phyloP scores from a whole-genome alignment of 768 basidiomycete species.

The Boletus pseudo-olivaceus region DNA sequence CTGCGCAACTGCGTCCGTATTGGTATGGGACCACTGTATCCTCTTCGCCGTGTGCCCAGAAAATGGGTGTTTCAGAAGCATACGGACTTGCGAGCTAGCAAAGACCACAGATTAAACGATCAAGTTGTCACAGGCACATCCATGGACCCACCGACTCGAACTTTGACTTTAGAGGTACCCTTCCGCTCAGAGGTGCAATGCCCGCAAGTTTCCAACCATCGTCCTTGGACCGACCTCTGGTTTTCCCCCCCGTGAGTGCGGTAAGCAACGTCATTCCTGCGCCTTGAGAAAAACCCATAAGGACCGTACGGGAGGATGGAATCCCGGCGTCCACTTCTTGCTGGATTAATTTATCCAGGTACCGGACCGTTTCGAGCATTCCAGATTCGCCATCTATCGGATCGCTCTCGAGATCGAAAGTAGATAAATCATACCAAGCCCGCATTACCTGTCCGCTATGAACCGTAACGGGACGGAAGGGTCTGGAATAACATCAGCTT shows the following conservation, averaged over 20 bases:
- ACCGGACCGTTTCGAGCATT: neutral
- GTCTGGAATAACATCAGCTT: neutral
- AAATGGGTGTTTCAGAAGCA: neutral
- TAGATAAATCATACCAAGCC: neutral
- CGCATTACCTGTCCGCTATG: neutral
- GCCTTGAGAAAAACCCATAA: slow-evolving; percentile 1
- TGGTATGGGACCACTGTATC: neutral
- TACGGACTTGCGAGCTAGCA: neutral
- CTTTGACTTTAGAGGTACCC: neutral
- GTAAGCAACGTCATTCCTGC: slow-evolving; percentile 4
- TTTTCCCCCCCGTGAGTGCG: neutral
- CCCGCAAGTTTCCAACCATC: neutral
- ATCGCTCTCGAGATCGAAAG: neutral
- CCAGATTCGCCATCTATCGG: neutral
- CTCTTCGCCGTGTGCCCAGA: neutral
- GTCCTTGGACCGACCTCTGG: neutral
- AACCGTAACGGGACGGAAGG: neutral
- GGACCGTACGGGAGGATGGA: neutral
- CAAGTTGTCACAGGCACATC: neutral
- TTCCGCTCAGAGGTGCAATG: neutral
- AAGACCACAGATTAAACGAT: neutral
- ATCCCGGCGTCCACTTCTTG: neutral
- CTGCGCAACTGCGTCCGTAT: neutral
- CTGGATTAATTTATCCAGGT: neutral
- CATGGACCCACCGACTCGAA: neutral